Percentiles rank a stretch among this genome's conserved stretches.
phyloP scores from a whole-genome alignment of 1,284 basidiomycete species.

The Ustilago curta region DNA sequence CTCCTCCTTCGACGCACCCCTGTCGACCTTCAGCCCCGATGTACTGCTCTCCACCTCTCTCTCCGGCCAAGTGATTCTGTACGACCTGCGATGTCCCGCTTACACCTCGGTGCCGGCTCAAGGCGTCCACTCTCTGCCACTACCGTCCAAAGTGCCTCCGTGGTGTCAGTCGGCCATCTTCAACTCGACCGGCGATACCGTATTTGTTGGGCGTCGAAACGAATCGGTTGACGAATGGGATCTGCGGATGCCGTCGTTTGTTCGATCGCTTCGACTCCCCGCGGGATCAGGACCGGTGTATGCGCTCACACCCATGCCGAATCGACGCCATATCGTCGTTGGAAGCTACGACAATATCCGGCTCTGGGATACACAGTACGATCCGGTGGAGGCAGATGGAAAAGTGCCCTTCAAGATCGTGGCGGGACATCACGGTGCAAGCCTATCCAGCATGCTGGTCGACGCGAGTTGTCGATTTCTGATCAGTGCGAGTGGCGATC shows the following conservation, averaged over 20 bases:
- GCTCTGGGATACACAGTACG: constrained; percentile 87
- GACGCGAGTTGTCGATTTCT: constrained; percentile 87
- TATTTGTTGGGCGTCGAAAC: constrained; percentile 91
- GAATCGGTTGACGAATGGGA: constrained; percentile 95
- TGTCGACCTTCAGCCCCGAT: constrained; percentile 78
- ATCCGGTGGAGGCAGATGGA: constrained; percentile 73
- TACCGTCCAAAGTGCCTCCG: constrained; percentile 90
- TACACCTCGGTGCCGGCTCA: constrained; percentile 70
- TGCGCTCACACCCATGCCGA: constrained; percentile 88
- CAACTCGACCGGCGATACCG: constrained; percentile 86
- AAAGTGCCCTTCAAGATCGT: constrained; percentile 84
- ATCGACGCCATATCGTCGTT: constrained; percentile 87
- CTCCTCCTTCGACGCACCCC: constrained; percentile 62
- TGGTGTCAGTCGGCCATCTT: constrained; percentile 84
- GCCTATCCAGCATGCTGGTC: constrained; percentile 87
- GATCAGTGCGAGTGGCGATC: constrained; percentile 89
- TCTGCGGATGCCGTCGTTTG: constrained; percentile 73
- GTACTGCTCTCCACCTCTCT: constrained; percentile 88
- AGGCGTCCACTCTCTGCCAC: constrained; percentile 84
- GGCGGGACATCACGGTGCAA: constrained; percentile 94
- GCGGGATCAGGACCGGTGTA: constrained; percentile 89
- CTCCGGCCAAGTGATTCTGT: constrained; percentile 91
- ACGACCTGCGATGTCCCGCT: constrained; percentile 81
- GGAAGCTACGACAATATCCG: constrained; percentile 93
- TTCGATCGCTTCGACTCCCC: constrained; percentile 87